Evolutionary conservation across 139 green algal species (phyloP).

Genomic region (Yamagishiella unicocca): DNA sequence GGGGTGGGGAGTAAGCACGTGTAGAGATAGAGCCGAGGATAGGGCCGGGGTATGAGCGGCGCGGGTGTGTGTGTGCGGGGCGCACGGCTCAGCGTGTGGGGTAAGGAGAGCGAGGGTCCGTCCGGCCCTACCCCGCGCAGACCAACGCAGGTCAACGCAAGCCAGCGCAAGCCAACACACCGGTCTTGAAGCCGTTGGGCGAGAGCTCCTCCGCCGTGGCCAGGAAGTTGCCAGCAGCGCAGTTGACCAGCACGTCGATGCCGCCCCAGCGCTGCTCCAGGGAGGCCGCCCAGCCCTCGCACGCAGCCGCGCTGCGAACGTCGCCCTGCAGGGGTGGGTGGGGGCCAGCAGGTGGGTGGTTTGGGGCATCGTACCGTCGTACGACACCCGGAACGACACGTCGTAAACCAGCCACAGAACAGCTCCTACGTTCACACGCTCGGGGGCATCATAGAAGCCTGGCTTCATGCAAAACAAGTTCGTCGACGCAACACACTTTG

Average conservation of each 20-base stretch:
- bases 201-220: constrained; percentile 86
- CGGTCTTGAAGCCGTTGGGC: constrained; percentile 91
- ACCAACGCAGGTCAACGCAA: neutral
- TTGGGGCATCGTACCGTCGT: neutral
- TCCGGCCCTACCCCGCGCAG: neutral
- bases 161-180: constrained; percentile 39
- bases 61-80: neutral
- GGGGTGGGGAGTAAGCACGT: neutral
- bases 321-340: constrained; percentile 77
- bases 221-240: constrained; percentile 93
- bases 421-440: too few species aligned
- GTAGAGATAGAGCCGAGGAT: neutral
- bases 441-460: too few species aligned
- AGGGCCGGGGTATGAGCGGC: neutral
- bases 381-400: too few species aligned
- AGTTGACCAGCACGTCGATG: constrained; percentile 96
- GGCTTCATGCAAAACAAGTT: too few species aligned
- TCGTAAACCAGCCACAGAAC: too few species aligned
- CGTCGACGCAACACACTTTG: too few species aligned
- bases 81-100: neutral
- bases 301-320: constrained; percentile 84
- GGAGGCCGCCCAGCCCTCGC: constrained; percentile 65
- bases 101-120: neutral
- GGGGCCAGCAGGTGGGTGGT: neutral
- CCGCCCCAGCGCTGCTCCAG: constrained; percentile 14